Evolutionary conservation across 768 basidiomycete genomes (phyloP).

Genomic region (Lyophyllum decastes): DNA sequence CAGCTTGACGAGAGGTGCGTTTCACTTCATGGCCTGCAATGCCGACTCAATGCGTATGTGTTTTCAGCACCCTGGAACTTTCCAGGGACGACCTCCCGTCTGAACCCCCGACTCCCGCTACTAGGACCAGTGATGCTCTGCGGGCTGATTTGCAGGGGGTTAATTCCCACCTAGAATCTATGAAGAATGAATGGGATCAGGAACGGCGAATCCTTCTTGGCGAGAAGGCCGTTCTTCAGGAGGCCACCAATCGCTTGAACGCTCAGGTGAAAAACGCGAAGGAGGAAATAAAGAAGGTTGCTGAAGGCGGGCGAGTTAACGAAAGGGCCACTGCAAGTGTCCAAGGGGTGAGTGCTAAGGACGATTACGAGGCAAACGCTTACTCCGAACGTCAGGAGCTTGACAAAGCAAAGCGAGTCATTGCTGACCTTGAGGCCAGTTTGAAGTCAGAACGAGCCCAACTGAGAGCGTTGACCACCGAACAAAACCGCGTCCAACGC

Average conservation of each 20-base stretch:
- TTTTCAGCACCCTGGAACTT: constrained; percentile 52
- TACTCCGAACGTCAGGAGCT: constrained; percentile 59
- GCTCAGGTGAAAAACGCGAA: constrained; percentile 58
- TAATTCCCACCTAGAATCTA: constrained; percentile 59
- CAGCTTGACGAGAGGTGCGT: constrained; percentile 63
- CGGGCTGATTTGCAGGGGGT: constrained; percentile 59
- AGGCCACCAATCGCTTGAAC: constrained; percentile 68
- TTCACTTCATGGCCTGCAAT: not conserved
- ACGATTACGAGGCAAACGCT: not conserved
- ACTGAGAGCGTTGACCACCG: constrained; percentile 59
- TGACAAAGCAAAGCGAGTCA: constrained; percentile 62
- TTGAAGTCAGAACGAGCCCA: constrained; percentile 72
- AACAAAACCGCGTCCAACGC: constrained; percentile 62
- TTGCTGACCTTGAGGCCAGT: constrained; percentile 70
- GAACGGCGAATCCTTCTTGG: constrained; percentile 64
- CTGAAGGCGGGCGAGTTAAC: constrained; percentile 51
- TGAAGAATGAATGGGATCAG: constrained; percentile 72
- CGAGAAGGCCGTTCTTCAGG: constrained; percentile 74
- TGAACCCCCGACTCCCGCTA: constrained; percentile 70
- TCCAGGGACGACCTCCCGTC: constrained; percentile 46
- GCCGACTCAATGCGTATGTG: constrained; percentile 5
- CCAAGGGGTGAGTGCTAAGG: constrained; percentile 49
- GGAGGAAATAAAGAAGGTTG: constrained; percentile 54
- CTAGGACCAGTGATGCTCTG: constrained; percentile 66
- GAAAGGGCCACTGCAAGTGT: constrained; percentile 51